Conservation (phyloP, 2,329 filamentous ascomycete species). For the Sarocladiaceae sp. region DNA sequence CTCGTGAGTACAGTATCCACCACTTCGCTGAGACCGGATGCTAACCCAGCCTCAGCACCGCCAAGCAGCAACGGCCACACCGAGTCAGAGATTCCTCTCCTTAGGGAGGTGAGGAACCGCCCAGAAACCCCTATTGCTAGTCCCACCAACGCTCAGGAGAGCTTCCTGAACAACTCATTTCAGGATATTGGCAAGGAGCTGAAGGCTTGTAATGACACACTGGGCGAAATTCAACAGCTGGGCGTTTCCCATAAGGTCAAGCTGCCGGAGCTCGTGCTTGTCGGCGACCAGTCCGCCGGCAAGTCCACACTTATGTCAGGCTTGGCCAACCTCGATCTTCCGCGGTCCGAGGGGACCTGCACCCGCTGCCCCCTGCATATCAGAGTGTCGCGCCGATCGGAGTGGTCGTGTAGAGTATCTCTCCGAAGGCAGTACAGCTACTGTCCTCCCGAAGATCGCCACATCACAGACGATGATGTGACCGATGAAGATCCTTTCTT, state of each 20-base stretch:
- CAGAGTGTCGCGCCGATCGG: constrained; percentile 50
- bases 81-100: constrained; percentile 18
- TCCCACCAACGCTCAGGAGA: constrained; percentile 25
- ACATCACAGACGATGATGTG: constrained; percentile 39
- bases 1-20: constrained; percentile 25
- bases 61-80: constrained; percentile 21
- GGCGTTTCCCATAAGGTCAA: constrained; percentile 66
- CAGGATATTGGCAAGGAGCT: constrained; percentile 55
- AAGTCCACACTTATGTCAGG: constrained; percentile 67
- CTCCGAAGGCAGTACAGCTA: constrained; percentile 61
- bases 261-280: constrained; percentile 72
- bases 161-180: constrained; percentile 37
- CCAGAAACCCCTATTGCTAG: constrained; percentile 17
- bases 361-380: constrained; percentile 80
- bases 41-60: constrained; percentile 11
- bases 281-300: constrained; percentile 80
- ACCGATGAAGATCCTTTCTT: constrained; percentile 50
- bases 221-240: constrained; percentile 63
- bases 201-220: constrained; percentile 58
- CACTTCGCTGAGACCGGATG: no score
- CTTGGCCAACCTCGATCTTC: constrained; percentile 64
- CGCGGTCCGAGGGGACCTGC: constrained; percentile 65
- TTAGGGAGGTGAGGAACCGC: constrained; percentile 30
- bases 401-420: constrained; percentile 64
- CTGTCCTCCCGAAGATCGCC: constrained; percentile 30